A percentile compares a stretch with the other conserved stretches of the same genome.
Evolutionary conservation across 2,329 filamentous ascomycete genomes (phyloP).

Genomic region (Penicillium sclerotiorum): DNA sequence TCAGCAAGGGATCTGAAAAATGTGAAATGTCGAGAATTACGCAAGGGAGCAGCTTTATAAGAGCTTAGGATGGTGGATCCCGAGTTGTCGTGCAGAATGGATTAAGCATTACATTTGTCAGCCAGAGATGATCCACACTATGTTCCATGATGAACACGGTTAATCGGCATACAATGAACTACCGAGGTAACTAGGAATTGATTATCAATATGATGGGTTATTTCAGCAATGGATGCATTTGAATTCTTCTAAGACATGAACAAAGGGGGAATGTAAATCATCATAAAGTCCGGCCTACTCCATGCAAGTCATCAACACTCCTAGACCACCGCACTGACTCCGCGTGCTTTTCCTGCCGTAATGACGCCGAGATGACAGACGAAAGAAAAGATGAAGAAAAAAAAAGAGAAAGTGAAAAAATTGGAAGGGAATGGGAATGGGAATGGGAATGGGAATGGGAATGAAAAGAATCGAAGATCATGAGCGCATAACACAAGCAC

Average conservation of each 20-base stretch:
- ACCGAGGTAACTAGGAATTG: neutral
- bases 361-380: slow-evolving; percentile 22
- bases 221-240: slow-evolving; percentile 12
- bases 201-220: neutral
- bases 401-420: no score
- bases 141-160: neutral
- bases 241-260: slow-evolving; percentile 12
- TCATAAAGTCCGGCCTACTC: slow-evolving; percentile 26
- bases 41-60: neutral
- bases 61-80: neutral
- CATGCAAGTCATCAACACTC: slow-evolving; percentile 18
- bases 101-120: slow-evolving; percentile 18
- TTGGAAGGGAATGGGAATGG: slow-evolving; percentile 14
- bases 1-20: neutral
- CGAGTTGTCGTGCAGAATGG: slow-evolving; percentile 7
- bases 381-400: neutral
- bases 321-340: slow-evolving; percentile 2
- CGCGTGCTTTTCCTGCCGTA: slow-evolving; percentile 19
- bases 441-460: slow-evolving; percentile 6
- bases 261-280: slow-evolving; percentile 23
- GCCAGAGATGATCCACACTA: slow-evolving; percentile 6
- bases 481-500: neutral
- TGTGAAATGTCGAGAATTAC: neutral
- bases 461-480: slow-evolving; percentile 4
- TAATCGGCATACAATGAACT: neutral